phyloP scores from a whole-genome alignment of 139 green algal species.

The Deuterostichococcus epilithicus region DNA sequence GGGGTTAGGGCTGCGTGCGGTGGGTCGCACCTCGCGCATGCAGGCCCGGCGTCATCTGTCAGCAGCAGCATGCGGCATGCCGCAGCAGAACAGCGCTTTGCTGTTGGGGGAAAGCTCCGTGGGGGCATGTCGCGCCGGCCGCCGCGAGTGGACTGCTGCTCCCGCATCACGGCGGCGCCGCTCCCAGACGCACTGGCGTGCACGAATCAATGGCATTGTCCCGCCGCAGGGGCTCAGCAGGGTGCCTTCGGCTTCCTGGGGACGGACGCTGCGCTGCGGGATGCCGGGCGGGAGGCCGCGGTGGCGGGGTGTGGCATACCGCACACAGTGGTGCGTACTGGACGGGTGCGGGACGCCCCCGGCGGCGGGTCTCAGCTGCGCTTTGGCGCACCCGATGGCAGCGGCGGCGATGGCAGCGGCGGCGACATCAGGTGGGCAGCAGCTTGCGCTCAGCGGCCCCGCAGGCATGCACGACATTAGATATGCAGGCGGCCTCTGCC shows the following conservation, averaged over 20 bases:
- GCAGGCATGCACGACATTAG: too few relatives aligned
- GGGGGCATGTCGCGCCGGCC: too few relatives aligned
- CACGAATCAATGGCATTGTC: neutral
- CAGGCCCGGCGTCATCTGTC: neutral
- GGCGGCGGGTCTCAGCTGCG: neutral
- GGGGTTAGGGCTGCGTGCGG: neutral
- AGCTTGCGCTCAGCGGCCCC: too few relatives aligned
- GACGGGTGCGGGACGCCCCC: neutral
- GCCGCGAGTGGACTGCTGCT: neutral
- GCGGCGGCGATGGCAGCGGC: neutral
- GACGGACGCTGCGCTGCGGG: conserved; percentile 1
- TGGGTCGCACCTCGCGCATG: neutral
- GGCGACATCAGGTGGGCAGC: neutral
- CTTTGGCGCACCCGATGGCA: neutral
- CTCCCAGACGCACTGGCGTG: neutral
- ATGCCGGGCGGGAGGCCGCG: conserved; percentile 1
- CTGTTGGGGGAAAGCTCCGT: neutral
- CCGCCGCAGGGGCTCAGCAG: neutral
- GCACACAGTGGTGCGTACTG: conserved; percentile 11
- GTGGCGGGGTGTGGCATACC: conserved; percentile 5
- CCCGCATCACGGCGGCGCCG: too few relatives aligned
- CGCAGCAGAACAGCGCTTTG: neutral
- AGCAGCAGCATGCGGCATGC: neutral
- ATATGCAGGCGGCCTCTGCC: too few relatives aligned
- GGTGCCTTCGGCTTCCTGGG: conserved; percentile 1